Evolutionary conservation across 1,284 basidiomycete genomes (phyloP).

Genomic region (Sanghuangporus baumii): DNA sequence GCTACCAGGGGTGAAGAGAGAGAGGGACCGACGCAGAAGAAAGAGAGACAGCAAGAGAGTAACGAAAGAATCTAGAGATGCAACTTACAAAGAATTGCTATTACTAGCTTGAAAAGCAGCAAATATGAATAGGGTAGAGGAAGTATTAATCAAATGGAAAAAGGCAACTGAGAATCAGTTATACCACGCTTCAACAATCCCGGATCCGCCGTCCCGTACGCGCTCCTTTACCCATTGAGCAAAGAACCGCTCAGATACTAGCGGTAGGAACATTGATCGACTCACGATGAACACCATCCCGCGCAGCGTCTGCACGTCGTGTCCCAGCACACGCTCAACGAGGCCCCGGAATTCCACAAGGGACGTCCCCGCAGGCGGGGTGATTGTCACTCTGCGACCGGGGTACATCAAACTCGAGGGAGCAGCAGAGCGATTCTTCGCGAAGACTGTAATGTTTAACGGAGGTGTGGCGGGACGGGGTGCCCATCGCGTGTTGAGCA

Average conservation of each 20-base stretch:
- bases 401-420: not conserved
- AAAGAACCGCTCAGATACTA: slow-evolving; percentile 6
- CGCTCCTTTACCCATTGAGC: slow-evolving; percentile 13
- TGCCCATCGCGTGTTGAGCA: slow-evolving; percentile 11
- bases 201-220: not conserved
- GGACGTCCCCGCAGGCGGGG: slow-evolving; percentile 2
- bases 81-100: too few species aligned
- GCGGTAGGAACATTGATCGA: slow-evolving; percentile 6
- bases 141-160: not conserved
- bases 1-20: too few species aligned
- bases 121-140: not conserved
- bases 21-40: too few species aligned
- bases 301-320: not conserved
- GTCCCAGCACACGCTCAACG: not conserved
- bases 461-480: slow-evolving; percentile 6
- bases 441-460: slow-evolving; percentile 4
- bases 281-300: slow-evolving; percentile 6
- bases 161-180: not conserved
- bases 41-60: too few species aligned
- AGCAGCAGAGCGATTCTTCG: not conserved
- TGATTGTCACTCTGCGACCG: not conserved
- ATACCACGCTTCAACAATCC: slow-evolving; percentile 9
- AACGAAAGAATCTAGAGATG: too few species aligned
- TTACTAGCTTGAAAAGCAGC: too few species aligned
- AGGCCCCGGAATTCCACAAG: slow-evolving; percentile 5